Evolutionary conservation across 352 stramenopile species (phyloP), one percentile per base, ranked within the genome.

Genomic region (Phytophthora pini): DNA sequence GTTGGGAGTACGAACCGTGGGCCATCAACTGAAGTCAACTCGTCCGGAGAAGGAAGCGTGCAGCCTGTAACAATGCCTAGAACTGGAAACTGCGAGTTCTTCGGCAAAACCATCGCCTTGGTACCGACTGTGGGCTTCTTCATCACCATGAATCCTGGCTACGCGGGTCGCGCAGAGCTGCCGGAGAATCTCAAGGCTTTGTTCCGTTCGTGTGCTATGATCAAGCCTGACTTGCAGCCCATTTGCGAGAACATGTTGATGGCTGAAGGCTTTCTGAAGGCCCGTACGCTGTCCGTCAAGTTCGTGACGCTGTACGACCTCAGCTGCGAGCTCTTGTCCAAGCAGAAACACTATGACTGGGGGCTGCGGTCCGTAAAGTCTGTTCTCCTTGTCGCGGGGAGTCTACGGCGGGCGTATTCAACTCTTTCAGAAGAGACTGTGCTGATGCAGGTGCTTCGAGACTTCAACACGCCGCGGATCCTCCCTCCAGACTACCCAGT

Each of bases 241-340:
- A 98, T 98, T 70, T 98, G 90, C 59, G 93, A 98, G 61, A 98
- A 98, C 56, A 98, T 98, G 93, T 80, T 98, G 5, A 98, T 98
- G 92, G 90, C 89, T 5, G 92, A 98, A 70, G 93, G 93, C 1
- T 98, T 98, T 43, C 56, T 97, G 1, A 92, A 95, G 39, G 92
- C 90, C 1, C 75, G 90, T 5, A 61, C 73, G 7, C 68, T 98
- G 0, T 90, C 92, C 0, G 73, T 91, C 7, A 98, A 98, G 65
- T 97, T 98, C 65, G 88, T 97, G 17, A 96, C 90, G 22, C 73
- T 98, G 1, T 98, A 97, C 54, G 74, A 91, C 44, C 77, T 97
- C n/a, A 93, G 83, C 36, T 84, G 74, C 11, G 90, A 97, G 47
- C 44, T 98, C 26, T 74, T 97, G 1, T 93, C 81, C 12, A 94